Percentiles rank a stretch among this genome's conserved stretches.
These are phyloP conservation scores for Ramaria rubella DNA, from an alignment of 768 basidiomycete species.

Conservation along the genomic window DNA sequence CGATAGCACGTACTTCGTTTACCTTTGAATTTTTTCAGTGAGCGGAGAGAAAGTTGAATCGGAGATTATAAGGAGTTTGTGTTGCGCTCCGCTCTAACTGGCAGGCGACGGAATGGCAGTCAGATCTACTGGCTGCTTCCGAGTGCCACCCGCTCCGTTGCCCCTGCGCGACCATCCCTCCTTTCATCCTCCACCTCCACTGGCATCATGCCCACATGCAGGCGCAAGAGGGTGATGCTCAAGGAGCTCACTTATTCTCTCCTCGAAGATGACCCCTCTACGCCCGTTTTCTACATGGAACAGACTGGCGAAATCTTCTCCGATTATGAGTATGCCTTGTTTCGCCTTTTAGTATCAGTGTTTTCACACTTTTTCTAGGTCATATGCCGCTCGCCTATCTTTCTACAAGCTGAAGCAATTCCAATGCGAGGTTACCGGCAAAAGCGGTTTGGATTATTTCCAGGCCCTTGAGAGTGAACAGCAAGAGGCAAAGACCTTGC, in stretches of 20 bases:
- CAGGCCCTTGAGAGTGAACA: conserved; percentile 88
- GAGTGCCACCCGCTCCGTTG: conserved; percentile 9
- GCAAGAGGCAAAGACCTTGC: conserved; percentile 82
- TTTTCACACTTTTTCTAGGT: conserved; percentile 30
- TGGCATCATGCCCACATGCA: conserved; percentile 70
- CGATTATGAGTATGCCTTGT: conserved; percentile 75
- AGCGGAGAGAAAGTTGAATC: not conserved
- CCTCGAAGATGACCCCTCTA: conserved; percentile 59
- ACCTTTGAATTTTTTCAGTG: not conserved
- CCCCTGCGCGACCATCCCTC: conserved; percentile 13
- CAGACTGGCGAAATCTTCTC: conserved; percentile 98
- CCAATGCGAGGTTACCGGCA: conserved; percentile 96
- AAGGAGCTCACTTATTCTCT: conserved; percentile 71
- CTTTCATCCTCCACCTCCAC: conserved; percentile 5
- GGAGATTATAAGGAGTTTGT: not conserved
- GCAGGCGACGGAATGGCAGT: conserved; percentile 11
- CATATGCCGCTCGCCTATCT: conserved; percentile 87
- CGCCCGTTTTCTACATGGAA: conserved; percentile 83
- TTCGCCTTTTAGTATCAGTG: conserved; percentile 26
- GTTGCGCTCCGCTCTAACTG: conserved; percentile 10
- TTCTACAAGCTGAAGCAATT: conserved; percentile 94
- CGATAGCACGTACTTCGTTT: not conserved
- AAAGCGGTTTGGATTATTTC: conserved; percentile 90
- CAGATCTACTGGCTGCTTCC: conserved; percentile 11
- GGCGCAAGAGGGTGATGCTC: conserved; percentile 85